These are phyloP conservation scores for Miamiensis avidus DNA, from an alignment of 169 alveolate species.

Conservation along the genomic window DNA sequence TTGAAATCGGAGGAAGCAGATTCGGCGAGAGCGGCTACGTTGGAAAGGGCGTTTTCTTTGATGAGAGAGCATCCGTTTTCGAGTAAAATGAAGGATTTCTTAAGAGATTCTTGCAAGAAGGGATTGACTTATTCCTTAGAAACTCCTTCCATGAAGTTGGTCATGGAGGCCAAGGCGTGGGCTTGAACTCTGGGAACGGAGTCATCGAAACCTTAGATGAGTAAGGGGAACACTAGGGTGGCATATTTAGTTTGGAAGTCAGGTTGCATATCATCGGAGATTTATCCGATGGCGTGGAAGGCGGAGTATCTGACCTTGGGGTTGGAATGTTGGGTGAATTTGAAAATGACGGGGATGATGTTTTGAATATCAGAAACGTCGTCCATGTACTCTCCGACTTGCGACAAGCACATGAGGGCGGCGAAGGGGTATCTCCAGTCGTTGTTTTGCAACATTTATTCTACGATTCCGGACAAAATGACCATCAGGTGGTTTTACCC, in stretches of 20 bases:
- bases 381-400: constrained; percentile 76
- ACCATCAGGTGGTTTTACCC: constrained; percentile 70
- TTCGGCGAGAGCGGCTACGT: constrained; percentile 72
- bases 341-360: constrained; percentile 64
- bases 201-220: constrained; percentile 63
- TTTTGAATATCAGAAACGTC: constrained; percentile 67
- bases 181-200: constrained; percentile 81
- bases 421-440: constrained; percentile 86
- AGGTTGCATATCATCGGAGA: constrained; percentile 74
- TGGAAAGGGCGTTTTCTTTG: constrained; percentile 69
- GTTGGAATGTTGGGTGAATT: constrained; percentile 58
- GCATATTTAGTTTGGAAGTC: constrained; percentile 69
- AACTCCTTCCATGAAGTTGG: constrained; percentile 74
- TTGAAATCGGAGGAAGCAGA: constrained; percentile 58
- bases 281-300: constrained; percentile 77
- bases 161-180: constrained; percentile 77
- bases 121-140: constrained; percentile 48
- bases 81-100: constrained; percentile 36
- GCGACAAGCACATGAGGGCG: constrained; percentile 81
- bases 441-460: constrained; percentile 45
- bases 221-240: constrained; percentile 61
- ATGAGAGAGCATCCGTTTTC: constrained; percentile 62
- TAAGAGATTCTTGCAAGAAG: constrained; percentile 18
- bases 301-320: constrained; percentile 87
- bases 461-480: constrained; percentile 48